Conservation (phyloP, 306 rosid genomes). For the Trifolium repens region DNA sequence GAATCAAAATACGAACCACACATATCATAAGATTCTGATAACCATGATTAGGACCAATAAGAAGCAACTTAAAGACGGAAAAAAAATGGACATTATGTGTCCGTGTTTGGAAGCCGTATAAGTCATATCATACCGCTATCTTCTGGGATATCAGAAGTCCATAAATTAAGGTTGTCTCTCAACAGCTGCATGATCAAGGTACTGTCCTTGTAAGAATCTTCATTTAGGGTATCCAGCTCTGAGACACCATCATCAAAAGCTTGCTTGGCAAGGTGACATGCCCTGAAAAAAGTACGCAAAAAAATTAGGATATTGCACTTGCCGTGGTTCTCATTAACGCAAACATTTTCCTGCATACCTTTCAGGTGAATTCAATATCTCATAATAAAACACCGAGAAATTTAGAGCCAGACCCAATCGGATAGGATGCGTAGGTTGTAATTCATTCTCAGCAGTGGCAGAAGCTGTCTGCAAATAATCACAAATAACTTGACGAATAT, state of each 20-base stretch:
- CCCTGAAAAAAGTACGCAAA: constrained; percentile 51
- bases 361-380: constrained; percentile 80
- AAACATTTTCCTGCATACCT: constrained; percentile 53
- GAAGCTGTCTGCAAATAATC: constrained; percentile 60
- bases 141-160: constrained; percentile 78
- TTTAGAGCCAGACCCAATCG: constrained; percentile 80
- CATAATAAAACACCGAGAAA: constrained; percentile 83
- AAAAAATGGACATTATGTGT: background rate
- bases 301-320: constrained; percentile 29
- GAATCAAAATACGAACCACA: background rate
- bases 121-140: constrained; percentile 61
- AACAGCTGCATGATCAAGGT: constrained; percentile 82
- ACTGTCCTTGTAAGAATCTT: constrained; percentile 82
- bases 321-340: background rate
- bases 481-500: background rate
- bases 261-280: constrained; percentile 79
- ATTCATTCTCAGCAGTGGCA: constrained; percentile 64
- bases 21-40: background rate
- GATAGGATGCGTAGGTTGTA: constrained; percentile 75
- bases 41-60: background rate
- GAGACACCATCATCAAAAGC: constrained; percentile 80
- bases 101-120: background rate
- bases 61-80: background rate
- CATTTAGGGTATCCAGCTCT: constrained; percentile 69
- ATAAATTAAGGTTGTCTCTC: constrained; percentile 75